Evolutionary conservation across 78 protist genomes (phyloP), one percentile per base, ranked within the genome.

Genomic region (Creolimax fragrantissima): DNA sequence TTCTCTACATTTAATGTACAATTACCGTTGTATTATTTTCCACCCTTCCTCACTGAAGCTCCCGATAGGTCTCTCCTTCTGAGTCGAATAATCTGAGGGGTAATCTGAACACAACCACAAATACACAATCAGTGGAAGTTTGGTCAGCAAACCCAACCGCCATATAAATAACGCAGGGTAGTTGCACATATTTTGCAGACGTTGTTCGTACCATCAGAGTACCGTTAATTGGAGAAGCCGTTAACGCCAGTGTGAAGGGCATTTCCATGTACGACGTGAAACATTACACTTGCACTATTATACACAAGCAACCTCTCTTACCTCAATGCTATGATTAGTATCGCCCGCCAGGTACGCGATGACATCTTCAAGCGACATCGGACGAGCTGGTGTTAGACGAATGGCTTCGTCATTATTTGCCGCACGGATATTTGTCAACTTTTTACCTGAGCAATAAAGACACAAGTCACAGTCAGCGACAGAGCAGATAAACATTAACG

Each of bases 371-470:
- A 96, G 91, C 41, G 94, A 58, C 43, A 95, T 42, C 58, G 58
- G 24, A 24, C 92, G 43, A 43, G 97, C 96, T 5, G 96, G 96
- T 2, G 91, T 35, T 36, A 94, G 47, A 58, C 94, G 90, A 41
- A 90, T 39, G 41, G 84, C 83, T 43, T 95, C 97, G 58, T 97
- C 98, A 67, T 89, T 88, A 4, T 41, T 86, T 7, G 81, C 45
- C 0, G 97, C 66, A 35, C 98, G 94, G 42, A 97, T 90, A 92
- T 96, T 96, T 42, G 97, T 94, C 37, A 92, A 66, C 47, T 96
- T 96, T 95, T 97, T 97, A n/a, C 93, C 93, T 42, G n/a, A n/a
- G n/a, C n/a, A n/a, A 58, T 58, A 58, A 58, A 32, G 74, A 58
- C 39, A 58, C 74, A 58, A 58, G 74, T 24, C 39, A n/a, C n/a